These are phyloP conservation scores for Aspergillus persii DNA, from an alignment of 2,329 filamentous ascomycete genomes.

Conservation along the genomic window DNA sequence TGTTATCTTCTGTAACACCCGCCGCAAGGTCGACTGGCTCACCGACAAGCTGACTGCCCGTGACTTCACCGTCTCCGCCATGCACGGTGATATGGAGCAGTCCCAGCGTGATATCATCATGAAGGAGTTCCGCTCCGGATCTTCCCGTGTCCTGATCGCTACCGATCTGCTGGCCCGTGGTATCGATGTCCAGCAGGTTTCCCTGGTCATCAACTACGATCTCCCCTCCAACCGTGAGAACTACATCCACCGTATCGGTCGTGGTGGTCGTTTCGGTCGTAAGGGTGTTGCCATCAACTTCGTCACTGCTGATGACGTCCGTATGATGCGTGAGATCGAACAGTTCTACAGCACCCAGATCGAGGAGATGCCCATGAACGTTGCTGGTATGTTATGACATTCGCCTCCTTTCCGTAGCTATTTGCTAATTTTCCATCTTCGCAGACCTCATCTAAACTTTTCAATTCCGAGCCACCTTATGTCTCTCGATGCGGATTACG, in stretches of 20 bases:
- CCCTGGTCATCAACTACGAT: conserved; percentile 99
- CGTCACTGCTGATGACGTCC: conserved; percentile 96
- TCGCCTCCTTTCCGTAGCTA: conserved; percentile 7
- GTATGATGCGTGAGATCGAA: conserved; percentile 99
- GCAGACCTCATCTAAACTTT: conserved; percentile 45
- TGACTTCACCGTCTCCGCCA: conserved; percentile 99
- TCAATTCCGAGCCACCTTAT: conserved; percentile 27
- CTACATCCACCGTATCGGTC: conserved; percentile 99
- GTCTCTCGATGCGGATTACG: conserved; percentile 36
- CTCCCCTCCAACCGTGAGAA: conserved; percentile 98
- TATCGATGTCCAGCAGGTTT: conserved; percentile 99
- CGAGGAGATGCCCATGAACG: conserved; percentile 99
- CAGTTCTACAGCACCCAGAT: conserved; percentile 99
- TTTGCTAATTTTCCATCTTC: conserved; percentile 11
- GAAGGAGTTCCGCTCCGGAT: conserved; percentile 99
- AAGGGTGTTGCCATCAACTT: conserved; percentile 99
- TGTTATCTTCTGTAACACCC: conserved; percentile 99
- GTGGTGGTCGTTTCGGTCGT: conserved; percentile 98
- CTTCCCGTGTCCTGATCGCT: conserved; percentile 96
- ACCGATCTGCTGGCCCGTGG: conserved; percentile 97
- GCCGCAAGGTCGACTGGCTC: conserved; percentile 99
- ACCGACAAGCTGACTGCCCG: conserved; percentile 98
- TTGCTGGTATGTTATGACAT: conserved; percentile 56
- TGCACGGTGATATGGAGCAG: conserved; percentile 99
- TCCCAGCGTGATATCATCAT: conserved; percentile 97